Base-by-base conservation (phyloP, 2,329 filamentous ascomycete species). In the Drechslerella coelobrocha region DNA sequence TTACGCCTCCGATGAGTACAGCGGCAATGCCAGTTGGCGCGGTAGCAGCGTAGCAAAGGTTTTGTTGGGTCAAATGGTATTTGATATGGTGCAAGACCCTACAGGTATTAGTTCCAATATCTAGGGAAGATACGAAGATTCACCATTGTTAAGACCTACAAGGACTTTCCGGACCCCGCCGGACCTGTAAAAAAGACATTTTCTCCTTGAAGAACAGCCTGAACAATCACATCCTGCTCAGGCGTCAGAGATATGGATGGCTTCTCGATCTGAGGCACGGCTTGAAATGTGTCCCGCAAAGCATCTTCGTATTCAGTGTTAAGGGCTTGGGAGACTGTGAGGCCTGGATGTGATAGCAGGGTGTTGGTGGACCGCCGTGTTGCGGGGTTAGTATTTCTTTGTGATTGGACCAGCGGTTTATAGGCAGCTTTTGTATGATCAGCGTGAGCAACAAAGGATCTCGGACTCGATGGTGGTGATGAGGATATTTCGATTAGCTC, bases 131-230 rank as follows among this genome's bases (percentile, higher is more conserved):
- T 4, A 21, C 3, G 12, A n/a, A n/a, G 23, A 19, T 19, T 9
- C 14, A 14, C n/a, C 17, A 9, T 26, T 4, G 4, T 48, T 4
- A 48, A 48, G 14, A 48, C 43, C 23, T 19, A 48, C 0, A 83
- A 84, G 0, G 83, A 84, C 74, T 87, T 87, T 1, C 85, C 85
- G 48, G 82, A 84, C 0, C 86, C 86, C 12, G 86, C 86, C 0
- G 84, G 85, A 7, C 86, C 86, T 0, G 85, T 88, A 73, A 84
- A 88, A 75, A 88, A 89, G 8, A 88, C 83, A 59, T 88, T 88
- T 1, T 75, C 72, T 0, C 85, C 83, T 1, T 77, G 78, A 2
- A 81, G 66, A 24, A 87, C 84, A 0, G 84, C 77, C 0, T 85
- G 78, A 0, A 86, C 81, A 1, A 86, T 74, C 1, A 77, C 77